Base-by-base conservation (phyloP, 2,329 filamentous ascomycete species). In the Nemania sp. region DNA sequence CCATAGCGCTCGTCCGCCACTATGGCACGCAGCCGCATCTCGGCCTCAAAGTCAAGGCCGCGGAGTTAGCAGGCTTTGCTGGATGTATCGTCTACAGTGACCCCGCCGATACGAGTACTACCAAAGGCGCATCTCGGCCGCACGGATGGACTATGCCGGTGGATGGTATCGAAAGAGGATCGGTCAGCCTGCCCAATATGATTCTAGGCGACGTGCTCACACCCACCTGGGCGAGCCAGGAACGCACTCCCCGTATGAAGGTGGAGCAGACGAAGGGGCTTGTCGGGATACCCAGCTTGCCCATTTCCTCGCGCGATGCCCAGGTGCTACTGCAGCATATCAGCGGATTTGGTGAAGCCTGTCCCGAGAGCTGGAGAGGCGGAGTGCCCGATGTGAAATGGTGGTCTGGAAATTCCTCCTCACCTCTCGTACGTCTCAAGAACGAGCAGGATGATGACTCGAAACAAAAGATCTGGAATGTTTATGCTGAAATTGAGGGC, bases 41-140 rank as follows among this genome's bases (percentile, higher is more conserved):
- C 5, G 89, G 84, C 1, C 74, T 95, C 63, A 97, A 97, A 71
- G 82, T 99, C 65, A 96, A 93, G 73, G 89, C 90, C 8, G 94
- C 94, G 1, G 90, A 97, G 72, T 70, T 90, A 63, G 90, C 89
- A 12, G 94, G 94, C 1, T 94, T 91, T 60, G 84, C 80, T 2
- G 94, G 93, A 12, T 95, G 91, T 65, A 82, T 99, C 51, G 89
- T 96, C 53, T 99, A 97, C 75, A 96, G 88, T 46, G 94, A 97
- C 68, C 93, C 93, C 0, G 80, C 81, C 1, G 88, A 97, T 45
- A 89, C 96, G 67, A 91, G 91, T 1, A 94, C 92, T 65, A 71
- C 82, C 23, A 82, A 83, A 61, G 92, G 91, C 3, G 77, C 84
- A 1, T 79, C 83, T 0, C 91, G 86, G 61, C 92, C 93, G 0